Conservation (phyloP, 768 basidiomycete species). For the Austroboletus festivus region DNA sequence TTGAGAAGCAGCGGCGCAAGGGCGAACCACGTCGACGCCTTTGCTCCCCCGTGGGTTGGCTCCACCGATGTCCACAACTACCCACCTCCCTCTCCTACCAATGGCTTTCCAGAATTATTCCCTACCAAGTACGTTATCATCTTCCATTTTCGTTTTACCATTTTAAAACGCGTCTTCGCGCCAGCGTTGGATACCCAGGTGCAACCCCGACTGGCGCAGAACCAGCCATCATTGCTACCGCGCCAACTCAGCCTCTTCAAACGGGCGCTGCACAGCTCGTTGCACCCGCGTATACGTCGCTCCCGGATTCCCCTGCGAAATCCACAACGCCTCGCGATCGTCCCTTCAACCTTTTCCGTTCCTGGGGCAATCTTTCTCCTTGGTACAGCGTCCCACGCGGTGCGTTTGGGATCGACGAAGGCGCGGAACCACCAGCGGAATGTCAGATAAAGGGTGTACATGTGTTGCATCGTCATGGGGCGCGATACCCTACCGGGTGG, state of each 20-base stretch:
- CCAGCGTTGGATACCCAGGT: slow-evolving; percentile 68
- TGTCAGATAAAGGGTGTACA: slow-evolving; percentile 75
- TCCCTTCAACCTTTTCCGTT: slow-evolving; percentile 63
- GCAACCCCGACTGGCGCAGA: slow-evolving; percentile 82
- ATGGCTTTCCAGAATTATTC: slow-evolving; percentile 67
- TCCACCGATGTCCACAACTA: slow-evolving; percentile 67
- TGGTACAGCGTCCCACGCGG: slow-evolving; percentile 77
- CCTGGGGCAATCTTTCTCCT: slow-evolving; percentile 84
- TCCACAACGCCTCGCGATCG: too few relatives aligned
- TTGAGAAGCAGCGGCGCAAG: background rate
- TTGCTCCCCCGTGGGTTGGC: slow-evolving; percentile 68
- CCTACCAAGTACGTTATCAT: slow-evolving; percentile 47
- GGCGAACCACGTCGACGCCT: slow-evolving; percentile 25
- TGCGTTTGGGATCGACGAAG: slow-evolving; percentile 71
- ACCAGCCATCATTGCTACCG: slow-evolving; percentile 67
- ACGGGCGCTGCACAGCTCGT: slow-evolving; percentile 66
- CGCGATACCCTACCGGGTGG: slow-evolving; percentile 70
- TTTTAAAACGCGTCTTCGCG: background rate
- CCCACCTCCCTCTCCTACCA: slow-evolving; percentile 74
- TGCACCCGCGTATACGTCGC: slow-evolving; percentile 35
- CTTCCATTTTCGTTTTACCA: too few relatives aligned
- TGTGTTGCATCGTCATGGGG: slow-evolving; percentile 80
- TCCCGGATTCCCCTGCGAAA: slow-evolving; percentile 29
- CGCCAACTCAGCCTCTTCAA: slow-evolving; percentile 76
- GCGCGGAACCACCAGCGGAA: slow-evolving; percentile 63